phyloP scores from a whole-genome alignment of 805 yeast genomes.

The Candida takata region DNA sequence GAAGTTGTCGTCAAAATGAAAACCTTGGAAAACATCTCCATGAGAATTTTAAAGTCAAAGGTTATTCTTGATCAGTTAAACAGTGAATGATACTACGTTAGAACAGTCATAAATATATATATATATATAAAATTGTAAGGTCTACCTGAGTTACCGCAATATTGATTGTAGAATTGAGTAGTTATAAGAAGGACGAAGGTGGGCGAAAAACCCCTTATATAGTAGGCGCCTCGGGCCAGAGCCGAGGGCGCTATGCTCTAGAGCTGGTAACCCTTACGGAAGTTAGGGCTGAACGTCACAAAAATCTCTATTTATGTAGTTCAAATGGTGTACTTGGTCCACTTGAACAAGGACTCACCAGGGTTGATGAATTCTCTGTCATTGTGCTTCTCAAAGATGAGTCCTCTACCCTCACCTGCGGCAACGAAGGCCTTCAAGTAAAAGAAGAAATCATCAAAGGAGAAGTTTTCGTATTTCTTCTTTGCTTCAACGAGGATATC shows the following conservation, averaged over 20 bases:
- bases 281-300: too few relatives aligned
- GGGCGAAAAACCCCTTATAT: too few relatives aligned
- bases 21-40: constrained; percentile 13
- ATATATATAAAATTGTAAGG: too few relatives aligned
- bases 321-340: constrained; percentile 28
- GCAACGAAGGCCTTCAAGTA: constrained; percentile 31
- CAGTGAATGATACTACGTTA: constrained; percentile 4
- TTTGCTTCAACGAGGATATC: constrained; percentile 28
- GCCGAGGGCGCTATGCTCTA: too few relatives aligned
- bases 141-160: too few relatives aligned
- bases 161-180: too few relatives aligned
- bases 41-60: constrained; percentile 20
- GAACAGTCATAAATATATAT: too few relatives aligned
- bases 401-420: constrained; percentile 37
- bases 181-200: too few relatives aligned
- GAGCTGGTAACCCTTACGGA: too few relatives aligned
- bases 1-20: constrained; percentile 22
- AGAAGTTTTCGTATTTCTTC: constrained; percentile 25
- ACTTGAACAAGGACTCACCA: constrained; percentile 35
- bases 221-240: too few relatives aligned
- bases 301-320: too few relatives aligned
- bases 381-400: constrained; percentile 22
- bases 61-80: constrained; percentile 19
- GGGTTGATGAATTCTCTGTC: constrained; percentile 42
- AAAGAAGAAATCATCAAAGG: constrained; percentile 28